A percentile compares a stretch with the other conserved stretches of the same genome.
Evolutionary conservation across 305 asterid genomes (phyloP).

Genomic region (Caryopteris hybrid): DNA sequence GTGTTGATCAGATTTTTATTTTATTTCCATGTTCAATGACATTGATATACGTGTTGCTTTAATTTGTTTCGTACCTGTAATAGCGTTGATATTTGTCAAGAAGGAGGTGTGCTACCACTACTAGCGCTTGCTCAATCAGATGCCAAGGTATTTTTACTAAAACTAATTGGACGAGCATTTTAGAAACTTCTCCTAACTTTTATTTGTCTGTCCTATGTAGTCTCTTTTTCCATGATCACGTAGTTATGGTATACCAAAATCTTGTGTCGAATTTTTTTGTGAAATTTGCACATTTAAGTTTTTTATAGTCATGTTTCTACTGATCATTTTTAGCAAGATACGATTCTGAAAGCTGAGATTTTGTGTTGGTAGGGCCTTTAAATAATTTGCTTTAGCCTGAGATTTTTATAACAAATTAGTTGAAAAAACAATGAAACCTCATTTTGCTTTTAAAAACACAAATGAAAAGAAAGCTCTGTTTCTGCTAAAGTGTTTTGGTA

Average conservation of each 20-base stretch:
- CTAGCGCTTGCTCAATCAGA: conserved; percentile 74
- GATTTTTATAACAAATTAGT: background rate
- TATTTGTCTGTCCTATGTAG: conserved; percentile 3
- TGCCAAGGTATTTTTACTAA: conserved; percentile 46
- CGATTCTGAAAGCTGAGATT: background rate
- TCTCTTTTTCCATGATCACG: background rate
- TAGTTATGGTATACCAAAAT: background rate
- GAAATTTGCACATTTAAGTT: background rate
- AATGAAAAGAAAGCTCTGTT: background rate
- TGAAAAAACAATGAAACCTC: background rate
- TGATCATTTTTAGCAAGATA: background rate
- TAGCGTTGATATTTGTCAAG: conserved; percentile 90
- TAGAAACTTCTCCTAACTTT: background rate
- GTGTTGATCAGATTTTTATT: background rate
- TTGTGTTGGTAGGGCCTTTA: background rate
- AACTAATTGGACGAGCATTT: background rate
- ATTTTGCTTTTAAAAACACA: background rate
- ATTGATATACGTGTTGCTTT: background rate
- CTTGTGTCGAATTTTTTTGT: background rate
- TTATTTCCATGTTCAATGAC: conserved; percentile 1
- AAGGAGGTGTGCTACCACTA: conserved; percentile 90
- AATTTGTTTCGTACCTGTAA: background rate
- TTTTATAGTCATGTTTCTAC: background rate
- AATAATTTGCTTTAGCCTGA: background rate
- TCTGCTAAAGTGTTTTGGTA: background rate